Evolutionary conservation across 2,329 filamentous ascomycete species (phyloP), one percentile per base, ranked within the genome.

Genomic region (Atkinsonella hypoxylon): DNA sequence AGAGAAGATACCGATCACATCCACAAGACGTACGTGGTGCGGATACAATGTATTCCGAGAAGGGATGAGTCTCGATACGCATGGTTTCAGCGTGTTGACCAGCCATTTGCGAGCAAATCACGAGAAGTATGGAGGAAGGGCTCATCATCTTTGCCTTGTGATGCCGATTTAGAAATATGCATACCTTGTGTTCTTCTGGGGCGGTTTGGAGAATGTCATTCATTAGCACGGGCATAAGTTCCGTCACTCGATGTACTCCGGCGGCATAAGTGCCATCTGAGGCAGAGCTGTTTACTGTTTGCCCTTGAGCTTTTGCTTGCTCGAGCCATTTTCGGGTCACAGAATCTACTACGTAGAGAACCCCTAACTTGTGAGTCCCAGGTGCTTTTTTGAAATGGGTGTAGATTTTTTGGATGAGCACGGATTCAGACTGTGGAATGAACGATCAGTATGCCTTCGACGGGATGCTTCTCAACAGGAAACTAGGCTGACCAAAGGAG

Each of bases 281-380:
- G 58, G 90, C 89, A 69, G 82, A 78, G 68, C 79, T 83, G 71
- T 86, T 87, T 69, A 89, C 81, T 64, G 85, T 72, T 67, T 97
- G 90, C 62, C 87, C 87, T 59, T 86, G 79, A 64, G 83, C 80
- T 72, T 90, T 93, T 64, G 93, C 91, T 71, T 89, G 87, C 69
- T 97, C 91, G 75, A 95, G 83, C 91, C 93, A 98, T 75, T 94
- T 91, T 72, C 93, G 89, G 69, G 90, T 91, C 80, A 98, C 90
- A 76, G 91, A 95, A 79, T 98, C 93, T 90, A 98, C 88, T 73
- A 97, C 90, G 83, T 98, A 98, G 73, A 98, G 84, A 65, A 96
- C 90, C 72, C 93, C 93, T 70, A 98, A 80, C 74, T 98, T 98
- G 80, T 98, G 91, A 67, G 89, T 95, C 67, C 82, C 82, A 54